A percentile compares a stretch with the other conserved stretches of the same genome.
Conservation (phyloP, 2,329 filamentous ascomycete genomes). For the Sporothrix euskadiensis region DNA sequence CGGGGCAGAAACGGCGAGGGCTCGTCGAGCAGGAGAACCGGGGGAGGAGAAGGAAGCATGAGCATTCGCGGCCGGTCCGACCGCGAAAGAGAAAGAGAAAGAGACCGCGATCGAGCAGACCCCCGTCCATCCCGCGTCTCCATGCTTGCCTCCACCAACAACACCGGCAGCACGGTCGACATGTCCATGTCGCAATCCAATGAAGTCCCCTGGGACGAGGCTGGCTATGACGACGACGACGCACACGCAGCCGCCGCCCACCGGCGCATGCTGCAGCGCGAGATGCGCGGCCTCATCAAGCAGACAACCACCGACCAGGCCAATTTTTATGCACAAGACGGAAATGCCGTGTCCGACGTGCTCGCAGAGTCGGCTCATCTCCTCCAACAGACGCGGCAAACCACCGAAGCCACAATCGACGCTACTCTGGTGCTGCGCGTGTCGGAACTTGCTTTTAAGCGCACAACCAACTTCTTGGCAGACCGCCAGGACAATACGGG, state of each 20-base stretch:
- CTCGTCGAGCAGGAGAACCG: neutral
- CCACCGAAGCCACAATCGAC: conserved; percentile 86
- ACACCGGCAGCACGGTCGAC: conserved; percentile 31
- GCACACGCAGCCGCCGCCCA: conserved; percentile 78
- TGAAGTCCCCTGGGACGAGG: conserved; percentile 34
- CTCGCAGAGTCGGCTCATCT: conserved; percentile 66
- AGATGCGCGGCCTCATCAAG: conserved; percentile 56
- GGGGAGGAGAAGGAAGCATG: neutral
- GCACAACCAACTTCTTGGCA: conserved; percentile 70
- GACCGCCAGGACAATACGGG: conserved; percentile 69
- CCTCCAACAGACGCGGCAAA: conserved; percentile 75
- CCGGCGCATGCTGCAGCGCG: conserved; percentile 59
- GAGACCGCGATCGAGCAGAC: neutral
- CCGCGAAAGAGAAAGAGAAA: neutral
- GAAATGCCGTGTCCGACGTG: conserved; percentile 64
- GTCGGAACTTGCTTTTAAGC: conserved; percentile 77
- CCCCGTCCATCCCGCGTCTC: neutral
- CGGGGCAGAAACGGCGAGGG: neutral
- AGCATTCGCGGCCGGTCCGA: neutral
- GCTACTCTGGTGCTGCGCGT: conserved; percentile 80
- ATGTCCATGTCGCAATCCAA: conserved; percentile 32
- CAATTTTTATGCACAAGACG: conserved; percentile 67
- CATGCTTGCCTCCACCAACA: neutral
- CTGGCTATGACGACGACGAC: conserved; percentile 54
- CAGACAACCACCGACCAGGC: conserved; percentile 62